These are phyloP conservation scores for Ustilago trichophora DNA, from an alignment of 1,284 basidiomycete genomes.

Conservation along the genomic window DNA sequence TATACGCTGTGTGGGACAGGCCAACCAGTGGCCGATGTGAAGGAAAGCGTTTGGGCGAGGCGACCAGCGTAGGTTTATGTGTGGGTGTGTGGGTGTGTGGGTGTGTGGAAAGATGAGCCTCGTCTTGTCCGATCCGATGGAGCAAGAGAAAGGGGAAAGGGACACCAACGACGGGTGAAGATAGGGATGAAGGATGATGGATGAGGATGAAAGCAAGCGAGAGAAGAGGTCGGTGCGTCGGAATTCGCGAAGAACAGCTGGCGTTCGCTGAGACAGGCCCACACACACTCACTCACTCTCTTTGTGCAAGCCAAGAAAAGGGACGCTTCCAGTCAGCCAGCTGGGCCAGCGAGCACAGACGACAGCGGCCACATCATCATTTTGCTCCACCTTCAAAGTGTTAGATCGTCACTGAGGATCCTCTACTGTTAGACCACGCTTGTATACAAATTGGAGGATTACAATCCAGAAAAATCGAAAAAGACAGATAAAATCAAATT, in stretches of 20 bases:
- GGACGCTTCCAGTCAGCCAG: too few species aligned
- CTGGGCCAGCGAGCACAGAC: not conserved
- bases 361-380: slow-evolving; percentile 8
- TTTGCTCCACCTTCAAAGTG: not conserved
- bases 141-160: too few species aligned
- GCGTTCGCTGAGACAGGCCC: too few species aligned
- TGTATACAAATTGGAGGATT: too few species aligned
- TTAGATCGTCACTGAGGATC: slow-evolving; percentile 1
- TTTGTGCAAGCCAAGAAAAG: too few species aligned
- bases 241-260: not conserved
- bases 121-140: not conserved
- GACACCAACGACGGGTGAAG: too few species aligned
- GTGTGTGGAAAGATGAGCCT: too few species aligned
- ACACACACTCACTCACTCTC: too few species aligned
- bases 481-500: not conserved
- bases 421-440: not conserved
- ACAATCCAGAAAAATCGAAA: too few species aligned
- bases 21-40: slow-evolving; percentile 1
- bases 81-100: too few species aligned
- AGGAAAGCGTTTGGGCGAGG: not conserved
- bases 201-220: slow-evolving; percentile 1
- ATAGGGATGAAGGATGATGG: not conserved
- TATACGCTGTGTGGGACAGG: not conserved
- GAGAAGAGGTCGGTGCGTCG: slow-evolving; percentile 12
- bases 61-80: not conserved